phyloP scores from a whole-genome alignment of 2,329 filamentous ascomycete species.

The Tricladium varicosporioides region DNA sequence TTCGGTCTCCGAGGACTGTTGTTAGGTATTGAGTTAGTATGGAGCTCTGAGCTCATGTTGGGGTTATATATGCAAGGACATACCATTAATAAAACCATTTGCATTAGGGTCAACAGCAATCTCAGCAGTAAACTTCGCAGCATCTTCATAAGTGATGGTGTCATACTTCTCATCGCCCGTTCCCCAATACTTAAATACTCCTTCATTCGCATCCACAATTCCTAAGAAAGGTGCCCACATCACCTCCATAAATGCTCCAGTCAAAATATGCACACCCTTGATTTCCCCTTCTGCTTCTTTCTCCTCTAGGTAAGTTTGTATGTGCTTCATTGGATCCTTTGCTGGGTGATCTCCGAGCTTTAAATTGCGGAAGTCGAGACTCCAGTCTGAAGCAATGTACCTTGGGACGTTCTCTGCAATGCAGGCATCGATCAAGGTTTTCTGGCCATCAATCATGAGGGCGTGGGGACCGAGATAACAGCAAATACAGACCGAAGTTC shows the following conservation, averaged over 20 bases:
- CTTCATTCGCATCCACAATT: constrained; percentile 29
- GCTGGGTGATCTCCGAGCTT: constrained; percentile 32
- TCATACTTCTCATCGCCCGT: constrained; percentile 39
- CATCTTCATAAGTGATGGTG: constrained; percentile 37
- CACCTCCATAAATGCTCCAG: constrained; percentile 38
- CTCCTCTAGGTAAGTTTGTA: constrained; percentile 38
- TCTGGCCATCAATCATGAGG: constrained; percentile 43
- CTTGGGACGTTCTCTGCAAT: constrained; percentile 35
- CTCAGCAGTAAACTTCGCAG: constrained; percentile 38
- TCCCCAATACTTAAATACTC: constrained; percentile 36
- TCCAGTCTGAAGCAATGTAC: constrained; percentile 42
- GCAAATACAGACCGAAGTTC: constrained; percentile 38
- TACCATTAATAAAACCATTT: neutral
- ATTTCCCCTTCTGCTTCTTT: constrained; percentile 39
- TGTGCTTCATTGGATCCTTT: constrained; percentile 38
- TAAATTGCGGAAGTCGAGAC: constrained; percentile 41
- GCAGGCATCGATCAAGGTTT: constrained; percentile 41
- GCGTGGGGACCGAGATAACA: constrained; percentile 39
- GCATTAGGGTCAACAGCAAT: constrained; percentile 29
- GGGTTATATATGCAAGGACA: too few relatives aligned
- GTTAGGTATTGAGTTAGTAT: neutral
- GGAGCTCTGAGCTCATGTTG: too few relatives aligned
- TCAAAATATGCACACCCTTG: constrained; percentile 41
- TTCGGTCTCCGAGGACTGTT: neutral
- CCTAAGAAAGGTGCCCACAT: constrained; percentile 24